Conservation (phyloP, 2,329 filamentous ascomycete species). For the Botrytis sinoallii region DNA sequence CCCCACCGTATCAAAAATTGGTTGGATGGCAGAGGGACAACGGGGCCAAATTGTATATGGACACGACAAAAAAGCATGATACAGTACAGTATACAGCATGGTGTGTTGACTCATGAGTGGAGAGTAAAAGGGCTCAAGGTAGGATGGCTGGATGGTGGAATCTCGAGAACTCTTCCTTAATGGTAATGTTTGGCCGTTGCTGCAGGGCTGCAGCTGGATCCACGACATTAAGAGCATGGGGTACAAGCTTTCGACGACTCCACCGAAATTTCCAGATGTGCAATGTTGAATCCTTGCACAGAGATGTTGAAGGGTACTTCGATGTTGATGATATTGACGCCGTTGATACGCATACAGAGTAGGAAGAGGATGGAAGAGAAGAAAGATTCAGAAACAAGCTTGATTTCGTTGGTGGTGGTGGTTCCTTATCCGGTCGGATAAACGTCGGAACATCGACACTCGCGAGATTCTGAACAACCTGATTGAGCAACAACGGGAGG, state of each 20-base stretch:
- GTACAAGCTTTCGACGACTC: slow-evolving; percentile 2
- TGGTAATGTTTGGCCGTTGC: background rate
- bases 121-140: background rate
- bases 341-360: background rate
- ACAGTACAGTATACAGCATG: background rate
- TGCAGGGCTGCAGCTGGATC: slow-evolving; percentile 16
- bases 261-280: background rate
- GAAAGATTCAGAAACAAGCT: background rate
- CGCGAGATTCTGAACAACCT: background rate
- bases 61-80: background rate
- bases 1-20: slow-evolving; percentile 14
- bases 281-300: background rate
- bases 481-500: background rate
- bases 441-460: background rate
- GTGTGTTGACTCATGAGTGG: slow-evolving; percentile 15
- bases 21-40: slow-evolving; percentile 18
- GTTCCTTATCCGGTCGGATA: background rate
- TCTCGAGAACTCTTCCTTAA: background rate
- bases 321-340: background rate
- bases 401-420: too few relatives aligned
- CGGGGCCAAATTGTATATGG: slow-evolving; percentile 1
- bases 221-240: slow-evolving; percentile 6
- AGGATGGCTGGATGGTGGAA: background rate
- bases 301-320: background rate
- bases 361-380: background rate